phyloP scores from a whole-genome alignment of 2,329 filamentous ascomycete genomes.

The Chaetomium sp. region DNA sequence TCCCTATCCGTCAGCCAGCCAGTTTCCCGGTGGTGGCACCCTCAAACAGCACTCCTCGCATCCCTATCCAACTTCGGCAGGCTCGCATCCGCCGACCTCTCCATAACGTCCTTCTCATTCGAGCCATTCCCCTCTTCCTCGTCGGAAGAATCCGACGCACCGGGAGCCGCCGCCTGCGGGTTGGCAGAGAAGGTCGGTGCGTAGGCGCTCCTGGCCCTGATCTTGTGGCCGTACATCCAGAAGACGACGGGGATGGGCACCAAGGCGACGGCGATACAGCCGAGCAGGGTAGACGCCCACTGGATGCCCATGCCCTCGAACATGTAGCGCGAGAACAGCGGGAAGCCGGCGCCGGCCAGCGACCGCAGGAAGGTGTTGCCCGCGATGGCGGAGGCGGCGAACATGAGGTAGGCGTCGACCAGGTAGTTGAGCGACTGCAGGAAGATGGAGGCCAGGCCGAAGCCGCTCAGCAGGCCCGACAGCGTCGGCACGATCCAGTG shows the following conservation, averaged over 20 bases:
- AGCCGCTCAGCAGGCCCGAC: slow-evolving; percentile 67
- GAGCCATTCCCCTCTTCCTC: slow-evolving; percentile 22
- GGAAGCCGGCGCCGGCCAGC: slow-evolving; percentile 76
- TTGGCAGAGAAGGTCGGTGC: slow-evolving; percentile 49
- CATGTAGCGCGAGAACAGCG: slow-evolving; percentile 75
- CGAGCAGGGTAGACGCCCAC: slow-evolving; percentile 63
- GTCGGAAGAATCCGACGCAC: neutral
- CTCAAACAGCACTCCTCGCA: slow-evolving; percentile 20
- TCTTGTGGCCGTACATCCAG: slow-evolving; percentile 60
- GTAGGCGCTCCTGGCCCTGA: slow-evolving; percentile 58
- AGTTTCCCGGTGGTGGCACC: too few relatives aligned
- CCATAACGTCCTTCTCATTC: slow-evolving; percentile 40
- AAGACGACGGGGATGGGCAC: slow-evolving; percentile 66
- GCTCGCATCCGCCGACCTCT: slow-evolving; percentile 42
- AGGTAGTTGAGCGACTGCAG: slow-evolving; percentile 80
- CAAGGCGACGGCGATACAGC: slow-evolving; percentile 59
- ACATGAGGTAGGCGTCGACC: slow-evolving; percentile 72
- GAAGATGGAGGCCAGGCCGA: slow-evolving; percentile 82
- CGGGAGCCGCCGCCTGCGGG: slow-evolving; percentile 35
- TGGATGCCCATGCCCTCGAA: slow-evolving; percentile 64
- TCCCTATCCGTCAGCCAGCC: neutral
- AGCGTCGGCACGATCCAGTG: slow-evolving; percentile 67
- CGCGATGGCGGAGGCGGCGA: slow-evolving; percentile 77
- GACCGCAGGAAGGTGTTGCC: slow-evolving; percentile 82
- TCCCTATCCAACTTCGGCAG: slow-evolving; percentile 39